phyloP scores from a whole-genome alignment of 192 early-diverging fungal species.

The Pecoramyces ruminantium region DNA sequence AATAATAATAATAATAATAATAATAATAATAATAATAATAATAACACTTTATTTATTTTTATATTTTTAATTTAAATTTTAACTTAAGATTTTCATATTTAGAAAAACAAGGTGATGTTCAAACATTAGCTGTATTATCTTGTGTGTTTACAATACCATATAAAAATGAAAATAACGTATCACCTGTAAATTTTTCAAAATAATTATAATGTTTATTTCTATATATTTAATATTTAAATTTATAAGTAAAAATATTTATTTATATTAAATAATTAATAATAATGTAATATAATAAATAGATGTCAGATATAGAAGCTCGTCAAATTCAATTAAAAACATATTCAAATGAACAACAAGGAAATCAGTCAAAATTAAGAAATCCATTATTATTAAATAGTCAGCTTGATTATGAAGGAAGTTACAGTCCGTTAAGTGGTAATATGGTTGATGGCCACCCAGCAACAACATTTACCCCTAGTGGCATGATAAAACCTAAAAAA shows the following conservation, averaged over 20 bases:
- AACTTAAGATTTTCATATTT: conserved; percentile 26
- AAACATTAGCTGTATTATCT: conserved; percentile 41
- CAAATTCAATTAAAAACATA: background rate
- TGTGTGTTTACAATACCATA: conserved; percentile 36
- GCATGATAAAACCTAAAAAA: background rate
- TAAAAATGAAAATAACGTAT: conserved; percentile 1
- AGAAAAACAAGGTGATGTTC: conserved; percentile 36
- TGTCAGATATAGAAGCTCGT: background rate
- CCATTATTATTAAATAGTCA: background rate
- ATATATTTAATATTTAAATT: too few species aligned
- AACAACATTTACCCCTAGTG: background rate
- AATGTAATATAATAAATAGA: conserved; percentile 9
- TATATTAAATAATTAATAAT: conserved; percentile 13
- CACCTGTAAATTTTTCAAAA: background rate
- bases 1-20: too few species aligned
- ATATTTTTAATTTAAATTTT: background rate
- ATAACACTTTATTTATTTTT: too few species aligned
- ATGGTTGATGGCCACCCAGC: background rate
- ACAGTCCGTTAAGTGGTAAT: background rate
- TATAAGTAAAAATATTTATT: conserved; percentile 4
- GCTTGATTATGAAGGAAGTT: background rate
- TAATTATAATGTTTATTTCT: too few species aligned
- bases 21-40: too few species aligned
- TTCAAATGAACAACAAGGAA: background rate
- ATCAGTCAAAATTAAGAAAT: background rate